These are phyloP conservation scores for Phalaenopsis equestris DNA, from an alignment of 106 monocot species.

Conservation along the genomic window DNA sequence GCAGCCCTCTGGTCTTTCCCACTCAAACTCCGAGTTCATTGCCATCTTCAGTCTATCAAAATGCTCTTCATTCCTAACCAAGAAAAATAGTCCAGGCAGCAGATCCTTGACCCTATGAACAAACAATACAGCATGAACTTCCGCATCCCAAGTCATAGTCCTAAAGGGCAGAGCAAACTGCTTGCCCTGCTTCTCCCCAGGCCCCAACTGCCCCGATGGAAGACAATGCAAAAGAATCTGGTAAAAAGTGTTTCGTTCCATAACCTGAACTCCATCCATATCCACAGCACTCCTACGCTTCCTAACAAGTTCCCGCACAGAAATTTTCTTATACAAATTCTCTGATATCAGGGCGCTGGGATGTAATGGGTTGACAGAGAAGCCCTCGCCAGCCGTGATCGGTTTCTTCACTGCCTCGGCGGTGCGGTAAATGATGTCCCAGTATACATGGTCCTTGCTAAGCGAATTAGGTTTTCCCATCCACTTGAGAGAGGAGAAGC, in stretches of 20 bases:
- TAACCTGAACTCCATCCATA: slow-evolving; percentile 78
- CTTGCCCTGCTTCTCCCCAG: slow-evolving; percentile 65
- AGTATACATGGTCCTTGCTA: slow-evolving; percentile 88
- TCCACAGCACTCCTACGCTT: slow-evolving; percentile 90
- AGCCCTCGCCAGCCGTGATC: slow-evolving; percentile 16
- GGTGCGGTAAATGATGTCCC: slow-evolving; percentile 84
- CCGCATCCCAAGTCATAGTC: slow-evolving; percentile 80
- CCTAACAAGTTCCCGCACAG: slow-evolving; percentile 64
- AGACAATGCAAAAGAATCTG: slow-evolving; percentile 89
- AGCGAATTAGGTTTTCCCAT: slow-evolving; percentile 59
- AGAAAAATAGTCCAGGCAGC: slow-evolving; percentile 71
- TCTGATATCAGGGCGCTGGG: slow-evolving; percentile 41
- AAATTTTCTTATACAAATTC: slow-evolving; percentile 42
- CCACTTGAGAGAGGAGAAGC: slow-evolving; percentile 45
- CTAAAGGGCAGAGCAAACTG: slow-evolving; percentile 69
- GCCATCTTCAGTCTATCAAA: slow-evolving; percentile 55
- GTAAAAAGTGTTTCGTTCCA: slow-evolving; percentile 75
- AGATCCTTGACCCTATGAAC: slow-evolving; percentile 75
- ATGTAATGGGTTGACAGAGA: slow-evolving; percentile 40
- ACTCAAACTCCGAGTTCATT: slow-evolving; percentile 83
- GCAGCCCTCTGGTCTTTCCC: slow-evolving; percentile 76
- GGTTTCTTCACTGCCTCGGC: slow-evolving; percentile 84
- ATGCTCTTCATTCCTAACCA: slow-evolving; percentile 96
- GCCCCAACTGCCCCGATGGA: slow-evolving; percentile 60
- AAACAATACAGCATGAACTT: slow-evolving; percentile 82